phyloP scores from a whole-genome alignment of 768 basidiomycete genomes.

The Naganishia friedmannii region DNA sequence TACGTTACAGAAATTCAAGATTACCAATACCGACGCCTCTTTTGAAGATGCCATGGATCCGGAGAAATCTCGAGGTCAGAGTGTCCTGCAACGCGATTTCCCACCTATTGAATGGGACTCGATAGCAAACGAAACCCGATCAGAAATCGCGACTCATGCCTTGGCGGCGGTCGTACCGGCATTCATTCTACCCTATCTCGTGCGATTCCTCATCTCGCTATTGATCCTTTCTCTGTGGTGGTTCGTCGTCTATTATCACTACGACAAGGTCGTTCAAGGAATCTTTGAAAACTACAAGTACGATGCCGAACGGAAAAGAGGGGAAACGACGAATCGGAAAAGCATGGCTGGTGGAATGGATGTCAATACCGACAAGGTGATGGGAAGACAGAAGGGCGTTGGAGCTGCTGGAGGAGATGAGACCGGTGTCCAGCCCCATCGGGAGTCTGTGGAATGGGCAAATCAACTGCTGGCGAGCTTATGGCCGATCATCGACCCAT shows the following conservation, averaged over 20 bases:
- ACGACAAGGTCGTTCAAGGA: slow-evolving; percentile 9
- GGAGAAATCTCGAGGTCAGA: slow-evolving; percentile 11
- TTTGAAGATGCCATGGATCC: slow-evolving; percentile 26
- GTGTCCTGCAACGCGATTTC: slow-evolving; percentile 13
- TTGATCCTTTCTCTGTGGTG: slow-evolving; percentile 8
- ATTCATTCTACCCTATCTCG: slow-evolving; percentile 13
- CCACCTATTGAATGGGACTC: slow-evolving; percentile 30
- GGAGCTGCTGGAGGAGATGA: slow-evolving; percentile 23
- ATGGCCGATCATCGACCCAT: slow-evolving; percentile 31
- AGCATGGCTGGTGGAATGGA: background rate
- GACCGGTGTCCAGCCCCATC: slow-evolving; percentile 21
- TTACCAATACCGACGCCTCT: slow-evolving; percentile 28
- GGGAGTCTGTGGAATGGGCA: slow-evolving; percentile 30
- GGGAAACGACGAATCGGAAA: background rate
- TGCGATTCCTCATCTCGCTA: slow-evolving; percentile 10
- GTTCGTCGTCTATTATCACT: slow-evolving; percentile 24
- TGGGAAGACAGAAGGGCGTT: background rate
- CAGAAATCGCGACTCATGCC: slow-evolving; percentile 4
- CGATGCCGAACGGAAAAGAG: slow-evolving; percentile 27
- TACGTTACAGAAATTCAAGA: slow-evolving; percentile 14
- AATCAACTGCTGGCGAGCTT: slow-evolving; percentile 23
- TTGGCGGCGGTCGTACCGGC: slow-evolving; percentile 21
- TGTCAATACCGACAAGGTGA: slow-evolving; percentile 10
- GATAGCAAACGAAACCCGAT: slow-evolving; percentile 5
- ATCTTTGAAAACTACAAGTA: slow-evolving; percentile 24